Conservation (phyloP, 495 filamentous ascomycete genomes). For the Thermothielavioides terrestris region DNA sequence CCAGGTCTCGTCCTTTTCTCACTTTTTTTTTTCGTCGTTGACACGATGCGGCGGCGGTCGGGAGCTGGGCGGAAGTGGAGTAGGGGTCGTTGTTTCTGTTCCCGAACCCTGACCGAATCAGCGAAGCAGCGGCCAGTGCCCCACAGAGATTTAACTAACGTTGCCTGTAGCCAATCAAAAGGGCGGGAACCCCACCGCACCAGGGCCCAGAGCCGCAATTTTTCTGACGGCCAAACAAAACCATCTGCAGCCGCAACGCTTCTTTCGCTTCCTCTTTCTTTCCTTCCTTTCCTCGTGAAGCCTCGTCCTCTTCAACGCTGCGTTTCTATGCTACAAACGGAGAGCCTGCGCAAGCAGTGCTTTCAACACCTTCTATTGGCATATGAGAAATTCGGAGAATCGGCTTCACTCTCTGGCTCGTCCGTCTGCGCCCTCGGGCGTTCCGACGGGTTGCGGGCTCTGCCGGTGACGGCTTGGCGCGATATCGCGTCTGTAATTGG, state of each 20-base stretch:
- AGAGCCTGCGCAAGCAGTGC: conserved; percentile 38
- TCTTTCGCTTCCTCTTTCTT: conserved; percentile 16
- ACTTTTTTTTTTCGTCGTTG: neutral
- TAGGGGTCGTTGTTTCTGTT: neutral
- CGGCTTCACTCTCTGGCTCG: conserved; percentile 55
- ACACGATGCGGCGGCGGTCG: neutral
- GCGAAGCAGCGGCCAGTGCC: too few species aligned
- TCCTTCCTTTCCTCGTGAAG: conserved; percentile 51
- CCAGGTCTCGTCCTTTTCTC: neutral
- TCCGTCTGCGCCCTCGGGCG: conserved; percentile 26
- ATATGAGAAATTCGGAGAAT: conserved; percentile 99
- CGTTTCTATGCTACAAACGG: conserved; percentile 99
- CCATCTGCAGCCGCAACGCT: conserved; percentile 2
- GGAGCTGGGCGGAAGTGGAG: neutral
- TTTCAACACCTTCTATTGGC: conserved; percentile 40
- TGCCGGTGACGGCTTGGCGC: conserved; percentile 91
- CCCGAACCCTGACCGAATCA: neutral
- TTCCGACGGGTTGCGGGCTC: conserved; percentile 41
- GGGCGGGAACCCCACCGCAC: too few species aligned
- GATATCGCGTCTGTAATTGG: conserved; percentile 85
- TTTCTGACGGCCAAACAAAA: conserved; percentile 28
- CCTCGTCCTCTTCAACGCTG: conserved; percentile 93
- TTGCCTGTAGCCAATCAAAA: too few species aligned
- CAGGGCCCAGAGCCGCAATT: conserved; percentile 15
- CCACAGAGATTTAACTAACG: too few species aligned